Percentiles rank a stretch among this genome's conserved stretches.
These are phyloP conservation scores for Mycena epipterygia DNA, from an alignment of 768 basidiomycete genomes.

Conservation along the genomic window DNA sequence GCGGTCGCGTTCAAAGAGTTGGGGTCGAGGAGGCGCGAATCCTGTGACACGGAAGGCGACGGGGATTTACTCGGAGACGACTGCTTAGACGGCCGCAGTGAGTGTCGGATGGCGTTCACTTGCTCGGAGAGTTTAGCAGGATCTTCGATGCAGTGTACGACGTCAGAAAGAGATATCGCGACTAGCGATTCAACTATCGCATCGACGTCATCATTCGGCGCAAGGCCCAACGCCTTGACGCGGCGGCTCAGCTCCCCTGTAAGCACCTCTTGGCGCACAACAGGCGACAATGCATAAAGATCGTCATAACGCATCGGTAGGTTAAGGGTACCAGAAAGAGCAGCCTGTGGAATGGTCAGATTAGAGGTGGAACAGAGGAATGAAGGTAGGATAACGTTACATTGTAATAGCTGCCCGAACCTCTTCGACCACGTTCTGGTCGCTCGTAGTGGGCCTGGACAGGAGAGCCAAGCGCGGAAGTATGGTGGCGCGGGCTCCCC, in stretches of 20 bases:
- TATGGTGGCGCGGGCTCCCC: slow-evolving; percentile 77
- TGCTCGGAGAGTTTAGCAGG: slow-evolving; percentile 75
- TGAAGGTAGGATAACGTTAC: slow-evolving; percentile 54
- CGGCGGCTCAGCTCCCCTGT: slow-evolving; percentile 87
- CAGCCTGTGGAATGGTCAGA: slow-evolving; percentile 65
- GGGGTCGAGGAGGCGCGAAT: slow-evolving; percentile 78
- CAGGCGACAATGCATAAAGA: slow-evolving; percentile 84
- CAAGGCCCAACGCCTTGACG: slow-evolving; percentile 68
- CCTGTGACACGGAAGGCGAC: slow-evolving; percentile 70
- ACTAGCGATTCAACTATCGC: slow-evolving; percentile 81
- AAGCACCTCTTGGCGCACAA: slow-evolving; percentile 88
- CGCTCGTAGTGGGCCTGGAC: slow-evolving; percentile 66
- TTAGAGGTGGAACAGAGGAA: neutral
- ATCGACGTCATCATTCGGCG: slow-evolving; percentile 70
- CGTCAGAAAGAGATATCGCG: slow-evolving; percentile 77
- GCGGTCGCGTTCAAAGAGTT: slow-evolving; percentile 79
- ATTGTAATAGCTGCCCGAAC: slow-evolving; percentile 90
- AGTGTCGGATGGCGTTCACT: slow-evolving; percentile 58
- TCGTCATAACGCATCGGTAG: slow-evolving; percentile 92
- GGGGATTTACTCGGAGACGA: slow-evolving; percentile 65
- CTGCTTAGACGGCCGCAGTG: slow-evolving; percentile 50
- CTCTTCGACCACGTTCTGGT: slow-evolving; percentile 77
- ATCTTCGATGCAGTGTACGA: slow-evolving; percentile 83
- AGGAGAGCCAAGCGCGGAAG: slow-evolving; percentile 69
- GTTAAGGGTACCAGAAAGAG: slow-evolving; percentile 83